A percentile compares a stretch with the other conserved stretches of the same genome.
These are phyloP conservation scores for Tagetes patula DNA, from an alignment of 129 eudicot genomes.

Conservation along the genomic window DNA sequence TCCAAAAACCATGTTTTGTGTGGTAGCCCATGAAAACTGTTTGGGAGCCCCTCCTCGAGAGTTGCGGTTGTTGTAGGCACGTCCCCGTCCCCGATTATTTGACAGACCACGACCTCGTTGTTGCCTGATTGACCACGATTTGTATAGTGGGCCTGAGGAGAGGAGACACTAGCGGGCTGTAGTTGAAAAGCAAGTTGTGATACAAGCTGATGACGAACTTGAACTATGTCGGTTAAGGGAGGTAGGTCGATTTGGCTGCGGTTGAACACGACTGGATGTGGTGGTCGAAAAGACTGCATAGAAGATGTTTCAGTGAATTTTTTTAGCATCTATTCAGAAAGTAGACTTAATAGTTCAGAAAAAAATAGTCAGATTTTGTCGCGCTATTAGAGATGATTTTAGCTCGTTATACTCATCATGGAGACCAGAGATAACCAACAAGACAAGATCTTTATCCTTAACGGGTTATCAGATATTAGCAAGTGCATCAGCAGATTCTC, in stretches of 20 bases:
- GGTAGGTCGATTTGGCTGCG: too few relatives aligned
- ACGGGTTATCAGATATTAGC: neutral
- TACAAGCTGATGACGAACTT: too few relatives aligned
- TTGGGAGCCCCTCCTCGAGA: neutral
- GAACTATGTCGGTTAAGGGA: too few relatives aligned
- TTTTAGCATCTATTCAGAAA: neutral
- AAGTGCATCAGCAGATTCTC: too few relatives aligned
- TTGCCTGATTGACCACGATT: too few relatives aligned
- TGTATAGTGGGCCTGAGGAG: too few relatives aligned
- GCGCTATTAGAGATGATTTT: neutral
- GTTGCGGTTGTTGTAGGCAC: neutral
- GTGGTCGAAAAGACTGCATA: neutral
- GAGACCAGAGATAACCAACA: neutral
- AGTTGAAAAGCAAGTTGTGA: too few relatives aligned
- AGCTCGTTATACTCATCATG: neutral
- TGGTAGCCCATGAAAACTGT: accelerated
- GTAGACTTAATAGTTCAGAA: too few relatives aligned
- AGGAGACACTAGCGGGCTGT: too few relatives aligned
- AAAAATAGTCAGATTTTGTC: neutral
- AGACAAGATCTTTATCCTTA: neutral
- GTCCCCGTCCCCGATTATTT: neutral
- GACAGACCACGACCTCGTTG: too few relatives aligned
- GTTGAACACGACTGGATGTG: neutral
- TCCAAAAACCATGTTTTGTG: neutral
- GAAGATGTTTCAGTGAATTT: neutral